Evolutionary conservation across 768 basidiomycete species (phyloP).

Genomic region (Gloeopeniophorella convolvens): DNA sequence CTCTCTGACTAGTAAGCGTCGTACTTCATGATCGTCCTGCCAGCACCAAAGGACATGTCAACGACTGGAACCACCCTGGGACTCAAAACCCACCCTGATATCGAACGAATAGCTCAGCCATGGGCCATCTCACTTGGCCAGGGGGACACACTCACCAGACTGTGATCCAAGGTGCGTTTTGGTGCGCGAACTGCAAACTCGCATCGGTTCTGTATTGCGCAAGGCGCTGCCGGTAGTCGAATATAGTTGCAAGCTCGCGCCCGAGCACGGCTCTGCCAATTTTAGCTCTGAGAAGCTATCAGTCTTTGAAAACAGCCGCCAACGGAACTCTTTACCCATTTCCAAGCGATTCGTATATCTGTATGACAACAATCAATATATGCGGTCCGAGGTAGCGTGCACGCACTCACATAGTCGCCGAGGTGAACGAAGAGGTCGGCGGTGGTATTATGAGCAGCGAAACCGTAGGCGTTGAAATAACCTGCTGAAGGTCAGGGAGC

Average conservation of each 20-base stretch:
- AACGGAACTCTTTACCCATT: constrained; percentile 20
- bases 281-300: constrained; percentile 28
- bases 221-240: constrained; percentile 47
- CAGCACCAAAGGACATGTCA: not conserved
- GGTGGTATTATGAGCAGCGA: constrained; percentile 45
- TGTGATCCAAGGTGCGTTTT: constrained; percentile 47
- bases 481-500: constrained; percentile 27
- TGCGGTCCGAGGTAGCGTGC: not conserved
- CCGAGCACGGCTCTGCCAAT: constrained; percentile 47
- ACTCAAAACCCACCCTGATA: not conserved
- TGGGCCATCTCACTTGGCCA: too few species aligned
- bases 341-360: constrained; percentile 47
- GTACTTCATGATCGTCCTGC: constrained; percentile 48
- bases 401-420: constrained; percentile 47
- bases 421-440: constrained; percentile 52
- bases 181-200: constrained; percentile 42
- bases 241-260: constrained; percentile 49
- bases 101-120: too few species aligned
- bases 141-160: constrained; percentile 44
- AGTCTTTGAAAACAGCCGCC: too few species aligned
- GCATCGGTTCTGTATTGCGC: constrained; percentile 48
- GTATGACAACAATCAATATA: not conserved
- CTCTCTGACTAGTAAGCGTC: constrained; percentile 3
- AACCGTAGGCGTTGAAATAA: constrained; percentile 57
- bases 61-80: not conserved